A percentile compares a stretch with the other conserved stretches of the same genome.
These are phyloP conservation scores for Fusarium sp. DNA, from an alignment of 2,329 filamentous ascomycete genomes.

Conservation along the genomic window DNA sequence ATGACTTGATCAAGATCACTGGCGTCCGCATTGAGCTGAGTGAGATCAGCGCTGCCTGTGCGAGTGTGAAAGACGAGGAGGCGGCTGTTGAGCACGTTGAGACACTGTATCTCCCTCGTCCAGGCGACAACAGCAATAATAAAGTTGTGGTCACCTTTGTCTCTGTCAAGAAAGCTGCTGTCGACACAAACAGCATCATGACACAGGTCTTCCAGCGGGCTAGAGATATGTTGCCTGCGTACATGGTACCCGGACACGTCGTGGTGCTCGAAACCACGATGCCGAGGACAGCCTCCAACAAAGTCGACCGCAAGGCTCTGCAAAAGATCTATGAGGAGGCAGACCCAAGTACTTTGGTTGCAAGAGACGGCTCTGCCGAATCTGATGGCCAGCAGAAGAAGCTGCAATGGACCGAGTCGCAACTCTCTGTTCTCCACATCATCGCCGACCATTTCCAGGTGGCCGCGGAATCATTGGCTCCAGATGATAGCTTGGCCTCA, in stretches of 20 bases:
- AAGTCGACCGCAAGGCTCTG: conserved; percentile 24
- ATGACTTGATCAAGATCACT: conserved; percentile 26
- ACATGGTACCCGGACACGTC: conserved; percentile 27
- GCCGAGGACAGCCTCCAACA: conserved; percentile 24
- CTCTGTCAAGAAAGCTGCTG: conserved; percentile 6
- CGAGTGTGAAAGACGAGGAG: conserved; percentile 19
- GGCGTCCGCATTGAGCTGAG: conserved; percentile 26
- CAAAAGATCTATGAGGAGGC: conserved; percentile 9
- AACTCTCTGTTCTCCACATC: neutral
- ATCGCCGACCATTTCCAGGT: conserved; percentile 24
- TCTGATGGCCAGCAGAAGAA: neutral
- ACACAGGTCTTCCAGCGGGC: conserved; percentile 16
- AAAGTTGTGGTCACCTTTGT: conserved; percentile 27
- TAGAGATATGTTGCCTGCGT: conserved; percentile 10
- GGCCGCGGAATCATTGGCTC: neutral
- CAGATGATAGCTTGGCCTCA: conserved; percentile 18
- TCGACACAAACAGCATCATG: conserved; percentile 6
- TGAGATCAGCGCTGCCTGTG: conserved; percentile 27
- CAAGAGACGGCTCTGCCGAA: neutral
- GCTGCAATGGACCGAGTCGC: neutral
- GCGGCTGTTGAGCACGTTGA: conserved; percentile 17
- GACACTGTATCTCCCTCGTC: conserved; percentile 8
- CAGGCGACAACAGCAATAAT: neutral
- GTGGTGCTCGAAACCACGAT: conserved; percentile 27
- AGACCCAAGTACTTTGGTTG: conserved; percentile 6